Evolutionary conservation across 495 filamentous ascomycete species (phyloP).

Genomic region (Lineolata rhizophorae): DNA sequence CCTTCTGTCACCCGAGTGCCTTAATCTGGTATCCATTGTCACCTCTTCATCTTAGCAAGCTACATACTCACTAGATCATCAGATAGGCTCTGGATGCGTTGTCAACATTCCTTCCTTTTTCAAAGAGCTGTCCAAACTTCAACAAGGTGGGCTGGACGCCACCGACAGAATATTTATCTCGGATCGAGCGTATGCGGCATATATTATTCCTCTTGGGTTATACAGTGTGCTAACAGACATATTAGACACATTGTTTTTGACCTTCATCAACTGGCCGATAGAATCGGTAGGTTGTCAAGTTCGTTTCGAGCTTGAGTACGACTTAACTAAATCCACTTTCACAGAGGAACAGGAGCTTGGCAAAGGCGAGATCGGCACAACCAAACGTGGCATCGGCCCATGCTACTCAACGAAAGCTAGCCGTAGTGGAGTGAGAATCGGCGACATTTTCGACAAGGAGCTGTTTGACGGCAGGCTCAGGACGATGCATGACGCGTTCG

Average conservation of each 20-base stretch:
- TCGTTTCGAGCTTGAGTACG: too few relatives aligned
- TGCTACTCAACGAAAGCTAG: constrained; percentile 66
- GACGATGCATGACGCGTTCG: constrained; percentile 39
- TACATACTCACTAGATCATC: not conserved
- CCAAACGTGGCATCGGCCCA: constrained; percentile 30
- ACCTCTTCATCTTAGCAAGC: not conserved
- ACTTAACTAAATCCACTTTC: too few relatives aligned
- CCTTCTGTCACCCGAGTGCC: constrained; percentile 50
- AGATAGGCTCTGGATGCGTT: constrained; percentile 50
- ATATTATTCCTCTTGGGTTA: not conserved
- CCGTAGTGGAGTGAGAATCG: constrained; percentile 49
- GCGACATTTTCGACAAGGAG: constrained; percentile 52
- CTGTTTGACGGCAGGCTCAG: constrained; percentile 55
- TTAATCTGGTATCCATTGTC: constrained; percentile 45
- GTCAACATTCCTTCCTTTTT: constrained; percentile 76
- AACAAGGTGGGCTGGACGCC: constrained; percentile 47
- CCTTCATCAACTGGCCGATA: constrained; percentile 62
- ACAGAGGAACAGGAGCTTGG: constrained; percentile 57
- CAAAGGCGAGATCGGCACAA: constrained; percentile 30
- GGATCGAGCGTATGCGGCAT: constrained; percentile 30
- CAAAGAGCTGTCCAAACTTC: constrained; percentile 51
- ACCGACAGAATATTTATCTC: constrained; percentile 54
- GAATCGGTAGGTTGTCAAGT: too few relatives aligned
- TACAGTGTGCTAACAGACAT: too few relatives aligned
- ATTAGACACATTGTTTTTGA: constrained; percentile 77